Evolutionary conservation across 1,284 basidiomycete species (phyloP).

Genomic region (Gymnopus androsaceus): DNA sequence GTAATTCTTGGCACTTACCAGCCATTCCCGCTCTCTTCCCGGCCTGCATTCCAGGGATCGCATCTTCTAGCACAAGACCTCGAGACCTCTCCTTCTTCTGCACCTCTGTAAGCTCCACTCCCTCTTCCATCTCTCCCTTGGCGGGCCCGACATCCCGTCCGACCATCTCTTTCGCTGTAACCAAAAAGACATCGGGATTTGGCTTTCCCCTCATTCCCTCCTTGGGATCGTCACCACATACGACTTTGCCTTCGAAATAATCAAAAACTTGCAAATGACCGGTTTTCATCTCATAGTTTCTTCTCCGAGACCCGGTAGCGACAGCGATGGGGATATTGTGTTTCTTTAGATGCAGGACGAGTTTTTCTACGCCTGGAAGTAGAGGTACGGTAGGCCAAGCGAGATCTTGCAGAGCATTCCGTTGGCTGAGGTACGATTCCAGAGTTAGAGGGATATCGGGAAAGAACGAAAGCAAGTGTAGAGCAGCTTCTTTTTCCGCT

Average conservation of each 20-base stretch:
- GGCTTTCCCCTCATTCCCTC: conserved; percentile 62
- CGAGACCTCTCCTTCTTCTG: conserved; percentile 37
- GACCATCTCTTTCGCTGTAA: conserved; percentile 60
- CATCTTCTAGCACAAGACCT: conserved; percentile 79
- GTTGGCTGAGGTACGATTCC: conserved; percentile 58
- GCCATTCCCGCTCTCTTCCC: conserved; percentile 80
- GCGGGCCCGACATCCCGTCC: conserved; percentile 54
- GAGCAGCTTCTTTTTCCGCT: conserved; percentile 68
- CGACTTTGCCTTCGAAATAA: conserved; percentile 59
- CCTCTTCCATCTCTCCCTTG: conserved; percentile 39
- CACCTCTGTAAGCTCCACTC: conserved; percentile 32
- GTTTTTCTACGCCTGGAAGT: conserved; percentile 66
- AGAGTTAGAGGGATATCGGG: conserved; percentile 64
- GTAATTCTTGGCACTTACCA: conserved; percentile 41
- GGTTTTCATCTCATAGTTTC: conserved; percentile 68
- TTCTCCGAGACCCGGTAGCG: conserved; percentile 69
- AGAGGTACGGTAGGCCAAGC: conserved; percentile 68
- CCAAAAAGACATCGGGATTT: conserved; percentile 72
- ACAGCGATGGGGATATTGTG: conserved; percentile 74
- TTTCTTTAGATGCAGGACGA: conserved; percentile 64
- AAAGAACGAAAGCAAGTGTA: conserved; percentile 73
- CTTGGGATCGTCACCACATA: conserved; percentile 68
- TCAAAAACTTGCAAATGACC: conserved; percentile 58
- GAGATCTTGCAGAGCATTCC: conserved; percentile 58
- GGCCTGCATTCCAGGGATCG: conserved; percentile 69